Evolutionary conservation across 2,329 filamentous ascomycete genomes (phyloP).

Genomic region (Sclerotinia minor): DNA sequence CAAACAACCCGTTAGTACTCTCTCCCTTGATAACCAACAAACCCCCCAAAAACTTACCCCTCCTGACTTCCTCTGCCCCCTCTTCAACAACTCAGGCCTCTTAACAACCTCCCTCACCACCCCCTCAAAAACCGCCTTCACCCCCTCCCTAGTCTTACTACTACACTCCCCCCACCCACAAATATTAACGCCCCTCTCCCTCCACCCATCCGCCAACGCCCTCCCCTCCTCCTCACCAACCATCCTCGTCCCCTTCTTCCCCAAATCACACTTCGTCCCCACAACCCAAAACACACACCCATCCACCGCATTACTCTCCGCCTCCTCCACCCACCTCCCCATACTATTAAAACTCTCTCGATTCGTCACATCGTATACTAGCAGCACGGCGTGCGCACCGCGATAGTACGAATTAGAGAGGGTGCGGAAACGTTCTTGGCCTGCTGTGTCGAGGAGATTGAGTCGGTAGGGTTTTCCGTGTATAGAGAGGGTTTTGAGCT

Average conservation of each 20-base stretch:
- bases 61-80: conserved; percentile 35
- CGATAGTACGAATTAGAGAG: conserved; percentile 95
- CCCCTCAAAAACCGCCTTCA: conserved; percentile 53
- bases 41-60: conserved; percentile 23
- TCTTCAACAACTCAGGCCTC: conserved; percentile 47
- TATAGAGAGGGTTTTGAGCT: conserved; percentile 56
- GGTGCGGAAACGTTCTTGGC: conserved; percentile 92
- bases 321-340: conserved; percentile 57
- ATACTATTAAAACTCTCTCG: conserved; percentile 53
- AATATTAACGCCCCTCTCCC: conserved; percentile 45
- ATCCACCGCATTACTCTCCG: conserved; percentile 50
- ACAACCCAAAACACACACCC: conserved; percentile 54
- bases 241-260: conserved; percentile 46
- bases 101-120: conserved; percentile 53
- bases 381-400: conserved; percentile 89
- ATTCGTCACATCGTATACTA: conserved; percentile 88
- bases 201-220: conserved; percentile 44
- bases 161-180: conserved; percentile 54
- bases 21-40: neutral
- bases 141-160: conserved; percentile 54
- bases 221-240: conserved; percentile 51
- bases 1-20: conserved; percentile 31
- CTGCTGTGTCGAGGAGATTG: conserved; percentile 77
- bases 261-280: conserved; percentile 52
- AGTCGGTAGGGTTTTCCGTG: conserved; percentile 53